Base-by-base conservation (phyloP, 2,329 filamentous ascomycete species). In the Colletotrichum sublineola region DNA sequence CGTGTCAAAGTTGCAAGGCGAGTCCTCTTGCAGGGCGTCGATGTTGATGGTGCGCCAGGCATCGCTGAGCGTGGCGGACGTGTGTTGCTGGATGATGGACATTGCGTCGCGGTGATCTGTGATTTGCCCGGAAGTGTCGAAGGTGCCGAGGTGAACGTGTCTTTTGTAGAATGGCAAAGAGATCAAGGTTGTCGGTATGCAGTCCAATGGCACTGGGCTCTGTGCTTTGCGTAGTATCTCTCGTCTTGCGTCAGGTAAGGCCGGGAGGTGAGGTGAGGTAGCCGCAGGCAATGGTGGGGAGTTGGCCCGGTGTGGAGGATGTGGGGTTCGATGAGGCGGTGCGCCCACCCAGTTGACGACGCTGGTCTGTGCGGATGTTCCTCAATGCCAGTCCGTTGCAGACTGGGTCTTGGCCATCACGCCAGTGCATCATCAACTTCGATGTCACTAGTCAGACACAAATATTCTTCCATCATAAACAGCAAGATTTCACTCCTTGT, bases 31-130 rank as follows among this genome's bases (percentile, higher is more conserved):
- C 78, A 97, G 89, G 77, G 92, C 92, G 82, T 98, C 95, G 82
- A 98, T 93, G 88, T 98, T 94, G 88, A 98, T 96, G 76, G 94
- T 97, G 82, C 95, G 94, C 90, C 90, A 92, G 79, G 89, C 88
- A 77, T 92, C 90, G 82, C 84, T 84, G 67, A 92, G 86, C 76
- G 89, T 86, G 68, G 88, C 87, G 71, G 85, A 83, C 63, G 87
- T 89, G 82, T 90, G 87, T 80, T 92, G 89, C 80, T 91, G 90
- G 77, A 91, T 91, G 79, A 92, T 91, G 65, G 90, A 92, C 90
- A 92, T 92, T 61, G 67, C 73, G 40, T 55, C 52, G 36, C 5
- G n/a, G 31, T 44, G 38, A 14, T 50, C 31, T n/a, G 38, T n/a
- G 20, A 20, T 18, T 18, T 36, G 24, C 53, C 20, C 33, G 18